phyloP scores from a whole-genome alignment of 1,284 basidiomycete genomes.

The Cutaneotrichosporon daszewskae region DNA sequence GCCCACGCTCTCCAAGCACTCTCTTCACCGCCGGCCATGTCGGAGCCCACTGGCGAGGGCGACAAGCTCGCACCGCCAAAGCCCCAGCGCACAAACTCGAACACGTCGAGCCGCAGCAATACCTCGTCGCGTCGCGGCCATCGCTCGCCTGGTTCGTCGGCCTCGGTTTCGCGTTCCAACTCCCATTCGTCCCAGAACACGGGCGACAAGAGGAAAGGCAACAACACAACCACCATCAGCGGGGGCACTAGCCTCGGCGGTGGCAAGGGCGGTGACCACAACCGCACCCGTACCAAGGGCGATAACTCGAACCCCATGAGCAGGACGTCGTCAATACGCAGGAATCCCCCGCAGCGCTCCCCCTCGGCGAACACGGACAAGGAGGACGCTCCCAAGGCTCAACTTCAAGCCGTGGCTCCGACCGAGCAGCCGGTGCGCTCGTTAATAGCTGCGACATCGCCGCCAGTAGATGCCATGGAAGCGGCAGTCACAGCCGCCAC shows the following conservation, averaged over 20 bases:
- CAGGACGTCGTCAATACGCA: not conserved
- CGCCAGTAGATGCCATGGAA: constrained; percentile 37
- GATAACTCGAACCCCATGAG: constrained; percentile 1
- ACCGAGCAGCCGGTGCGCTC: constrained; percentile 17
- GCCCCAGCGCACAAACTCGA: constrained; percentile 20
- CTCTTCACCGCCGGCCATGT: too few relatives aligned
- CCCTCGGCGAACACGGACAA: constrained; percentile 14
- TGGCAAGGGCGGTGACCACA: constrained; percentile 10
- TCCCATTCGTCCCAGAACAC: constrained; percentile 26
- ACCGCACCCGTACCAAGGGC: constrained; percentile 18
- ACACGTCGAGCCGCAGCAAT: constrained; percentile 18
- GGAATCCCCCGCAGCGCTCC: constrained; percentile 7
- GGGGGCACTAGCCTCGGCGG: constrained; percentile 34
- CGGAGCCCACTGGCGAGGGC: too few relatives aligned
- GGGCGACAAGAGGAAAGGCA: constrained; percentile 22
- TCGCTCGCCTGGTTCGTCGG: constrained; percentile 15
- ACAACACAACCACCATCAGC: constrained; percentile 38
- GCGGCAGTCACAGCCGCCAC: constrained; percentile 38
- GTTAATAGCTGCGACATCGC: constrained; percentile 27
- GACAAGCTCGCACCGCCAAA: too few relatives aligned
- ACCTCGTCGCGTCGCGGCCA: constrained; percentile 22
- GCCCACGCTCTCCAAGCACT: too few relatives aligned
- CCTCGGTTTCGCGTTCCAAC: constrained; percentile 29
- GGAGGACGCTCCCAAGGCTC: not conserved
- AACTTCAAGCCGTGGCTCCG: constrained; percentile 1